phyloP scores from a whole-genome alignment of 441 rosid genomes.

The Jatropha multifida region DNA sequence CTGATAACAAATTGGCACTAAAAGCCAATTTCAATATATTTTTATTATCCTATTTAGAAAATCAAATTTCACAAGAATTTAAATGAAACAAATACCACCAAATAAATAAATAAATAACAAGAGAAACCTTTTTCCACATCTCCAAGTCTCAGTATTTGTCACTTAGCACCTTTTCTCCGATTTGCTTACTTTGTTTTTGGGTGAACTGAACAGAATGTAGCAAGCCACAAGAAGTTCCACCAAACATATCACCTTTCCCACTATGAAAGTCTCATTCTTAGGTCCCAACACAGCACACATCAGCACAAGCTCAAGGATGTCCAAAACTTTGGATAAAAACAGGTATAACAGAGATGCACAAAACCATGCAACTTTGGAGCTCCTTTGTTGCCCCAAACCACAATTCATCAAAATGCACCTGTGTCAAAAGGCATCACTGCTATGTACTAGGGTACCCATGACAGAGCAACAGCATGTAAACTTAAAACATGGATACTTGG shows the following conservation, averaged over 20 bases:
- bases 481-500: not conserved
- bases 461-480: not conserved
- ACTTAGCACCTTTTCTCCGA: not conserved
- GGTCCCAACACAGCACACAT: not conserved
- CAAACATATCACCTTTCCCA: no score
- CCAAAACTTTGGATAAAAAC: not conserved
- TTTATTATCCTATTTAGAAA: no score
- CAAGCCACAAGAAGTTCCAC: not conserved
- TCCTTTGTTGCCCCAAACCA: not conserved
- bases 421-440: not conserved
- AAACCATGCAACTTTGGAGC: no score
- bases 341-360: no score
- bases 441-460: not conserved
- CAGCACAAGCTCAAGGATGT: not conserved
- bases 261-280: not conserved
- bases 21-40: no score
- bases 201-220: not conserved
- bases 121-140: not conserved
- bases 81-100: no score
- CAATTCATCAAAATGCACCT: not conserved
- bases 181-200: not conserved
- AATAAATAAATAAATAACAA: no score
- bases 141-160: not conserved
- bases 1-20: no score
- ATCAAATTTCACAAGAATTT: no score